Evolutionary conservation across 2,329 filamentous ascomycete genomes (phyloP), one percentile per base, ranked within the genome.

Genomic region (Fonsecaea erecta): DNA sequence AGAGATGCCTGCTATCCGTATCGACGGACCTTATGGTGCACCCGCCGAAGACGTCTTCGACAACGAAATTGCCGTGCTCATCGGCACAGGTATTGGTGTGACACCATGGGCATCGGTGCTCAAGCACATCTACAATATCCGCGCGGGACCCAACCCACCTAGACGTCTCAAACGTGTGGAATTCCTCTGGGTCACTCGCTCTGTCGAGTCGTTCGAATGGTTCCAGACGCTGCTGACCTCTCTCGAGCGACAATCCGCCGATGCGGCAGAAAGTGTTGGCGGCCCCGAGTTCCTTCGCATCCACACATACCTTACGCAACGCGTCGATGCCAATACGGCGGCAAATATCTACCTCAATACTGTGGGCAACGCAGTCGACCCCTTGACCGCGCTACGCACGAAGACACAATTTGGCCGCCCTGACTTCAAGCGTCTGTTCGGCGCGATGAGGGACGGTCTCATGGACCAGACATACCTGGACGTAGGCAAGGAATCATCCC

Each of bases 181-280:
- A 78, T 99, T 99, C 79, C 96, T 99, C 82, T 99, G 95, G 95
- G 90, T 98, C 58, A 97, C 94, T 85, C 95, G 91, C 77, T 93
- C 97, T 75, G 97, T 93, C 0, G 90, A 87, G 35, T 97, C 93
- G 0, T 99, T 99, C 74, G 95, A 98, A 80, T 99, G 95, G 95
- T 98, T 99, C 83, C 95, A 99, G 77, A 93, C 91, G 1, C 87
- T 99, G 0, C 86, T 99, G 16, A 91, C 91, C 0, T 96, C 92
- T 0, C 89, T 99, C 24, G 95, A 99, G 79, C 84, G 88, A 37
- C 95, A 99, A 76, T 93, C 90, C 56, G 86, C 88, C 34, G 89
- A 88, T 63, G 87, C 87, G 71, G 86, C 88, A 52, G 86, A 86
- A 28, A 81, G 85, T 55, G 75, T 78, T 18, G 78, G 77, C 2